Base-by-base conservation (phyloP, 2,329 filamentous ascomycete species). In the Aspergillus felis region DNA sequence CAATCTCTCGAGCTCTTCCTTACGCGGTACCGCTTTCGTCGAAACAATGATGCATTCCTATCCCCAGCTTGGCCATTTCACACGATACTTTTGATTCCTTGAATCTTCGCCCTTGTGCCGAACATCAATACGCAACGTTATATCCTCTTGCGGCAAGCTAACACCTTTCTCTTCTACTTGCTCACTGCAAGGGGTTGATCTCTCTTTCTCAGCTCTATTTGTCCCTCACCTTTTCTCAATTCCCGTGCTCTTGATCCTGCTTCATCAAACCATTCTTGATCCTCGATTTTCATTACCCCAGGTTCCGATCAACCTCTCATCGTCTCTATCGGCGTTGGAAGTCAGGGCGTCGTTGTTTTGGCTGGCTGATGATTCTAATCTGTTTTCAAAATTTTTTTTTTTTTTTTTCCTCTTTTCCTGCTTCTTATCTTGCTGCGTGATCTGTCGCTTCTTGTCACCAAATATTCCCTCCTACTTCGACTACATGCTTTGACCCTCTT, bases 291-390 rank as follows among this genome's bases (percentile, higher is more conserved):
- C 60, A 57, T 57, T 60, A 60, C 60, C 62, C 22, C 44, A 25
- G 44, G 44, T 66, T 68, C 64, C 58, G 63, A 47, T 47, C 44
- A 64, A 62, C 61, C 61, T 66, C 64, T 65, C 67, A 67, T 69
- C 69, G 68, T 73, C 67, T 69, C 59, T 66, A 64, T 68, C 63
- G 71, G 71, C 70, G 71, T 74, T 74, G 71, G 71, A 71, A 65
- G 69, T 72, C 69, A 68, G 67, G 71, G 70, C 70, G 68, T 71
- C 69, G 64, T 69, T 69, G 62, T 72, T 70, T 73, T 70, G 68
- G 68, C 66, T 68, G 67, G 66, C 63, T 66, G 63, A 66, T 65
- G 63, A 62, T 69, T 54, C 59, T 62, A 55, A 60, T 56, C 53
- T 62, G 57, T 54, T 61, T 17, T 38, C 32, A 38, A 6, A 38